phyloP scores from a whole-genome alignment of 495 filamentous ascomycete species.

The Penicillium soppii region DNA sequence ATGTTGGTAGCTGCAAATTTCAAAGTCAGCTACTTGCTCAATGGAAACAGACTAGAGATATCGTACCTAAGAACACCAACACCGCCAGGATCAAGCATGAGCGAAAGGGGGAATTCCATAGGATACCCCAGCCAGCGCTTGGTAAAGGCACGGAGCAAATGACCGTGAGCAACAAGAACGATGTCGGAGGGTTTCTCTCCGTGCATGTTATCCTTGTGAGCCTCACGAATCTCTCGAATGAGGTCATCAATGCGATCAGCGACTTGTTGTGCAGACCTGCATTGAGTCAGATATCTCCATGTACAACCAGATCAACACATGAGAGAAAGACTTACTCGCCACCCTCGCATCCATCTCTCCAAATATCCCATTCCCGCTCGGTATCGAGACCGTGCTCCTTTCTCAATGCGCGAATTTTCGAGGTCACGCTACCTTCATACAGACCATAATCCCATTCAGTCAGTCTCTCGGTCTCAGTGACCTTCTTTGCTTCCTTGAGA shows the following conservation, averaged over 20 bases:
- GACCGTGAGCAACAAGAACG: conserved; percentile 71
- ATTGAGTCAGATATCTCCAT: background rate
- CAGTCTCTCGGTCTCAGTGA: conserved; percentile 64
- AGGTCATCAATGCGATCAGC: conserved; percentile 63
- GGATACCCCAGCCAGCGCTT: conserved; percentile 73
- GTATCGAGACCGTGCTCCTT: conserved; percentile 57
- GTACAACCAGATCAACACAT: background rate
- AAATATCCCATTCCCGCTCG: conserved; percentile 70
- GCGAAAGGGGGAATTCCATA: conserved; percentile 59
- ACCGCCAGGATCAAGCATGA: conserved; percentile 75
- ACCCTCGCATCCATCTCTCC: conserved; percentile 73
- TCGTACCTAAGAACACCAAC: conserved; percentile 67
- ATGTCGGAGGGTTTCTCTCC: conserved; percentile 54
- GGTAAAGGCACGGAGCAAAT: conserved; percentile 73
- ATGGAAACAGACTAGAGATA: background rate
- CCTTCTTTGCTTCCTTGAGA: conserved; percentile 28
- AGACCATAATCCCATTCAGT: conserved; percentile 87
- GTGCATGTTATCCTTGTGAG: conserved; percentile 45
- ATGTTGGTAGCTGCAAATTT: conserved; percentile 27
- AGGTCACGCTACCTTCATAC: conserved; percentile 76
- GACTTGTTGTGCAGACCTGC: conserved; percentile 55
- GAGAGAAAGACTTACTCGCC: conserved; percentile 36
- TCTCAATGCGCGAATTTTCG: conserved; percentile 61
- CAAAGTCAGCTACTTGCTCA: background rate
- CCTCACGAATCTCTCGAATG: conserved; percentile 62